phyloP scores from a whole-genome alignment of 169 alveolate species.

The Toxoplasma gondii region DNA sequence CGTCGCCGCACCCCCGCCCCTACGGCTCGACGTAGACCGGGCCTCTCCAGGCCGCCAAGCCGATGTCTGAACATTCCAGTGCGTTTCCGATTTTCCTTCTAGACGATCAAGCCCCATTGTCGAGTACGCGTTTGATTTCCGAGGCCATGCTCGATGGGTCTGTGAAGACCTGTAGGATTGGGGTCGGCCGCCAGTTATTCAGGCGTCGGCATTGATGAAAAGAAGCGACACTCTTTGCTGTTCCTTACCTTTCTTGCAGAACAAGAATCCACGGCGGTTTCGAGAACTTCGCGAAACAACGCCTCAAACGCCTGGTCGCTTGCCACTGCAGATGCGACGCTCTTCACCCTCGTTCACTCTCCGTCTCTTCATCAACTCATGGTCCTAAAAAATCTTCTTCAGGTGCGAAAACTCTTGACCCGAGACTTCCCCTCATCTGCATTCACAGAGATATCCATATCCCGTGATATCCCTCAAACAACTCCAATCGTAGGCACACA shows the following conservation, averaged over 20 bases:
- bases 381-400: background rate
- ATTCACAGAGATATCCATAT: background rate
- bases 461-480: background rate
- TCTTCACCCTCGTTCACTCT: conserved; percentile 14
- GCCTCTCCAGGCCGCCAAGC: no score
- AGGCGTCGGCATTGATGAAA: no score
- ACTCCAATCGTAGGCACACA: background rate
- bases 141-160: no score
- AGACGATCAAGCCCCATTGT: no score
- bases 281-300: background rate
- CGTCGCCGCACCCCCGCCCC: background rate
- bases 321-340: conserved; percentile 32
- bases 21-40: no score
- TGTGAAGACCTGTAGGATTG: no score
- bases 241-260: background rate
- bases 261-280: background rate
- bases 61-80: no score
- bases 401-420: background rate
- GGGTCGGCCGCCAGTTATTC: no score
- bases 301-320: background rate
- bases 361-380: conserved; percentile 38
- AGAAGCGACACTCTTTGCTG: background rate
- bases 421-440: background rate
- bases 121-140: no score
- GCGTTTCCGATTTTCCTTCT: no score